These are phyloP conservation scores for Pleurostoma richardsiae DNA, from an alignment of 2,329 filamentous ascomycete species.

Conservation along the genomic window DNA sequence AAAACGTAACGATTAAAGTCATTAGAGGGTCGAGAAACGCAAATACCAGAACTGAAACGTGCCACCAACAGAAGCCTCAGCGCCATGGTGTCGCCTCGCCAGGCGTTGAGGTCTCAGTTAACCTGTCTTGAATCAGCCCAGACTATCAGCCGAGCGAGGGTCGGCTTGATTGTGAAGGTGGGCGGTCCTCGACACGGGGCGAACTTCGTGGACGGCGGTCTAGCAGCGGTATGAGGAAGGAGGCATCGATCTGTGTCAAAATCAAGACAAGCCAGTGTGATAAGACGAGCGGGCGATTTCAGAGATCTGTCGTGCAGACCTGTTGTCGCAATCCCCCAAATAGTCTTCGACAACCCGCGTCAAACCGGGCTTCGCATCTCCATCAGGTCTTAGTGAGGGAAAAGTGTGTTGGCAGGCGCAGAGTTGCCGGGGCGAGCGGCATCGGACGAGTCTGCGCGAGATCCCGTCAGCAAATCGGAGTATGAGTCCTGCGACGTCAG, in stretches of 20 bases:
- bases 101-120: too few relatives aligned
- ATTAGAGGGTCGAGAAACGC: too few relatives aligned
- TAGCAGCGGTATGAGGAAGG: neutral
- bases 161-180: too few relatives aligned
- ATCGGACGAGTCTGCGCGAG: conserved; percentile 10
- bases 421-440: conserved; percentile 8
- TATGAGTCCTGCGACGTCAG: conserved; percentile 9
- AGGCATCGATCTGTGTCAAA: neutral
- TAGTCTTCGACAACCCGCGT: neutral
- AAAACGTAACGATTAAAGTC: too few relatives aligned
- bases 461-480: conserved; percentile 10
- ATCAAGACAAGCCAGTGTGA: neutral
- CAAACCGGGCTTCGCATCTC: conserved; percentile 2
- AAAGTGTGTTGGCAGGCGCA: conserved; percentile 7
- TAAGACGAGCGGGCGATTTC: neutral
- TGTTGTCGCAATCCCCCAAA: neutral
- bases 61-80: too few relatives aligned
- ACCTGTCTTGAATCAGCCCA: too few relatives aligned
- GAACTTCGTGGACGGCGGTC: neutral
- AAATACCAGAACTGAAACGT: too few relatives aligned
- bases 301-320: neutral
- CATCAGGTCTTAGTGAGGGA: conserved; percentile 8
- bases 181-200: neutral
- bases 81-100: too few relatives aligned
- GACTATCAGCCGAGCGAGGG: too few relatives aligned